Evolutionary conservation across 2,329 filamentous ascomycete genomes (phyloP), one percentile per base, ranked within the genome.

Genomic region (Colletotrichum camelliae): DNA sequence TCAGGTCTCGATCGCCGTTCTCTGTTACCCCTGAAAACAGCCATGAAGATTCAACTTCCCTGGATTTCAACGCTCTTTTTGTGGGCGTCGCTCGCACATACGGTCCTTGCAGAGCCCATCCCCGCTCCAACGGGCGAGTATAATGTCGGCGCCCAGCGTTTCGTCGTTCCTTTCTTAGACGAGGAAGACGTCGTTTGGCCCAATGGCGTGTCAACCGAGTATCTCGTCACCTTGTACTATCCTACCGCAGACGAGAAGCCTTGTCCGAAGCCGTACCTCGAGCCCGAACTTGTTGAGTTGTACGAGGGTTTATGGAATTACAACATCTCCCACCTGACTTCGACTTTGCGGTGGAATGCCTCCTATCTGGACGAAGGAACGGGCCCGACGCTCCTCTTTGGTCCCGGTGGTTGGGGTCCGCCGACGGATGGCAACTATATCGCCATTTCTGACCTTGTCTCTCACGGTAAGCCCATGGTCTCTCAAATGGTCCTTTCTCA

Each of bases 151-250:
- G 70, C 60, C n/a, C 69, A 31, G 13, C 76, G 75, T 9, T 61
- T 76, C 12, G 64, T 76, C 18, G 31, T 77, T 21, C 43, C 70
- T 1, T 72, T 68, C 57, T 33, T 66, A 21, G 64, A 73, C 4
- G 29, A 73, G 9, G n/a, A 68, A 0, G 75, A 77, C 7, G 33
- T 58, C 12, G 64, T 67, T 1, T 75, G 72, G 61, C 77, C 77
- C 1, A 62, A 69, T 12, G 61, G 66, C 4, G 43, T 78, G 4
- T 60, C 69, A 7, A 77, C 76, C 6, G 75, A 76, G 27, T 78
- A 76, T 18, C 62, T 78, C 21, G 73, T 68, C 15, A 78, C 77
- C 5, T 4, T 78, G 29, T 78, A 76, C 31, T 78, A 78, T 70
- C 77, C 77, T 5, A 77, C 77, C 10, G 3, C 7, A 5, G 68